phyloP scores from a whole-genome alignment of 1,284 basidiomycete species.

The Sporisorium reilianum region DNA sequence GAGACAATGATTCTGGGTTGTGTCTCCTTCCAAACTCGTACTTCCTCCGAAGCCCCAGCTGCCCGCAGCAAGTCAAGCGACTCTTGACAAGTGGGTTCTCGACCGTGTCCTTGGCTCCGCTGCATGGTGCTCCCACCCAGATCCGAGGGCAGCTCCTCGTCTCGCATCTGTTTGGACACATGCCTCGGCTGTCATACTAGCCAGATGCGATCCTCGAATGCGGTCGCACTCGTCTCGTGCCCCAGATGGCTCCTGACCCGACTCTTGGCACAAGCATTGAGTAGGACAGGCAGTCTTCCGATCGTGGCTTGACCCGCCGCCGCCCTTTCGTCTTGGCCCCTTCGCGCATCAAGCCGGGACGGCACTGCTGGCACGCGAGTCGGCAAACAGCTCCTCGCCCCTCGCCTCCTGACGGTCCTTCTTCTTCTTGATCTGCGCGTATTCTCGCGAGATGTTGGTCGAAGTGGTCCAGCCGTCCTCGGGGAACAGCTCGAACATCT shows the following conservation, averaged over 20 bases:
- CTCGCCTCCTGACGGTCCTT: constrained; percentile 54
- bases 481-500: constrained; percentile 60
- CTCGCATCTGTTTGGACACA: background rate
- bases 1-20: background rate
- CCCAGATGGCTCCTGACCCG: too few species aligned
- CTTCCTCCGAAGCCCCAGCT: background rate
- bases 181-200: background rate
- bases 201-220: background rate
- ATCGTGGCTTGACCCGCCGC: constrained; percentile 18
- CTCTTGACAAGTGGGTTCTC: background rate
- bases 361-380: constrained; percentile 41
- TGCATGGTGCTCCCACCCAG: background rate
- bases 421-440: constrained; percentile 59
- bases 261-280: background rate
- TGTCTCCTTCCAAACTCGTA: background rate
- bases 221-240: background rate
- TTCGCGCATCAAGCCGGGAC: constrained; percentile 19
- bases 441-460: constrained; percentile 62
- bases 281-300: constrained; percentile 10
- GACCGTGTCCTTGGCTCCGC: background rate
- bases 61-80: background rate
- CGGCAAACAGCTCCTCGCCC: constrained; percentile 45
- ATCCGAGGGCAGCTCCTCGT: background rate
- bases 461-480: constrained; percentile 65
- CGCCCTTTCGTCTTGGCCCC: background rate